Base-by-base conservation (phyloP, 345 rosid genomes). In the Bretschneidera sinensis region DNA sequence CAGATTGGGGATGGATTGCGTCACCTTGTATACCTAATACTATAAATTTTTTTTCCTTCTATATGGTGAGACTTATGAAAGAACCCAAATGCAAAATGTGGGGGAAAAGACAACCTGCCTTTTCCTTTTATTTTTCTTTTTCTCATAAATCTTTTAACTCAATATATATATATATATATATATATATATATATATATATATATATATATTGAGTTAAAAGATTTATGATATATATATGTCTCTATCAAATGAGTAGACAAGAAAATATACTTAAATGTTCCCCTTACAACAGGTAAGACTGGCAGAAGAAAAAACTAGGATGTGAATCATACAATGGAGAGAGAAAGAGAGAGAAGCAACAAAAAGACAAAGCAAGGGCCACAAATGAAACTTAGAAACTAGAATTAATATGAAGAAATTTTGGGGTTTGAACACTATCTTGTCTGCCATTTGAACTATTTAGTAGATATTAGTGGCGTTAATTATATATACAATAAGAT, bases 381-480 rank as follows among this genome's bases (percentile, higher is more conserved):
- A 9, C 0, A 1, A 24, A 24, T 6, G 53, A 56, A 31, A 8
- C 33, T 35, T 25, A 6, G 15, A 25, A 16, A 45, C 17, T 9
- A 54, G 22, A 7, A 20, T 31, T 9, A 0, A 55, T 25, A 14
- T 14, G 43, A 64, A 54, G 52, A 47, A 54, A 64, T 47, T 24
- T 19, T 18, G 49, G 55, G 0, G 20, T 55, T 64, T 64, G 68
- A 64, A 33, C 61, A 64, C 61, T 55, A 55, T 17, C 55, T 64
- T 64, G 68, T 64, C 61, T 64, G 68, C 68, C 68, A 55, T 45
- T 2, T 54, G 25, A 64, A 55, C 61, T 48, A 15, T 55, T 55
- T 45, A 55, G 17, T 17, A 20, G 20, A 61, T 55, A 56, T 45
- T 21, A 39, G 9, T 11, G 4, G 28, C 10, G 5, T 3, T 49